These are phyloP conservation scores for Pythium utonaiense DNA, from an alignment of 352 stramenopile genomes.

Conservation along the genomic window DNA sequence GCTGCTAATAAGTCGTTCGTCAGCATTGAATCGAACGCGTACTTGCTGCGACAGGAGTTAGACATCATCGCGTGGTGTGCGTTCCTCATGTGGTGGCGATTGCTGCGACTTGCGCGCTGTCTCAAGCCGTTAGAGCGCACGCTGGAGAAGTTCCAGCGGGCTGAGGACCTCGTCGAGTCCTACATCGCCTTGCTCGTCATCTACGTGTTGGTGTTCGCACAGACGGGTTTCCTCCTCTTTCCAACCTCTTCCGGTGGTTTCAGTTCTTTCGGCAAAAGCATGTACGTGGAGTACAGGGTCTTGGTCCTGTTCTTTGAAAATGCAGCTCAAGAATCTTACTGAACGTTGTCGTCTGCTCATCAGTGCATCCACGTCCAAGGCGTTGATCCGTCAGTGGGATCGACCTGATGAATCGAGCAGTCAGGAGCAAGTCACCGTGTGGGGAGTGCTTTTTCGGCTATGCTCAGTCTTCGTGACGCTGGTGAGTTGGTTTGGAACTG, in stretches of 20 bases:
- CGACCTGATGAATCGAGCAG: not conserved
- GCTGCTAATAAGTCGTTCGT: slow-evolving; percentile 33
- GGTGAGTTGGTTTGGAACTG: not conserved
- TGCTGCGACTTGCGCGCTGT: slow-evolving; percentile 41
- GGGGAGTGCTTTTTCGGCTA: slow-evolving; percentile 16
- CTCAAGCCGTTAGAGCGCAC: slow-evolving; percentile 41
- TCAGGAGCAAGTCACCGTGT: slow-evolving; percentile 1
- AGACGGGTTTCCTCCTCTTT: slow-evolving; percentile 44
- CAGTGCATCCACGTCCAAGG: slow-evolving; percentile 18
- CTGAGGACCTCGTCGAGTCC: slow-evolving; percentile 37
- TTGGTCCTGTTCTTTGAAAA: not conserved
- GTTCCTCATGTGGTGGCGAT: slow-evolving; percentile 59
- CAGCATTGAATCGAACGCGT: slow-evolving; percentile 26
- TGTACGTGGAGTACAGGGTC: slow-evolving; percentile 39
- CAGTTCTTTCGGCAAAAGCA: slow-evolving; percentile 36
- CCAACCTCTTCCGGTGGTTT: slow-evolving; percentile 29
- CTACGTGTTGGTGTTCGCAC: slow-evolving; percentile 45
- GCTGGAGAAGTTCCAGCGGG: slow-evolving; percentile 40
- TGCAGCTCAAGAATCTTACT: not conserved
- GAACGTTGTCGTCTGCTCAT: too few relatives aligned
- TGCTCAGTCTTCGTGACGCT: slow-evolving; percentile 20
- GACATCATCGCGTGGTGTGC: slow-evolving; percentile 33
- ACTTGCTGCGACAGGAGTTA: slow-evolving; percentile 34
- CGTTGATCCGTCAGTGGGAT: slow-evolving; percentile 8
- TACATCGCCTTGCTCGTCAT: slow-evolving; percentile 37